Evolutionary conservation across 192 early-diverging fungal genomes (phyloP).

Genomic region (Coemansia sp.): DNA sequence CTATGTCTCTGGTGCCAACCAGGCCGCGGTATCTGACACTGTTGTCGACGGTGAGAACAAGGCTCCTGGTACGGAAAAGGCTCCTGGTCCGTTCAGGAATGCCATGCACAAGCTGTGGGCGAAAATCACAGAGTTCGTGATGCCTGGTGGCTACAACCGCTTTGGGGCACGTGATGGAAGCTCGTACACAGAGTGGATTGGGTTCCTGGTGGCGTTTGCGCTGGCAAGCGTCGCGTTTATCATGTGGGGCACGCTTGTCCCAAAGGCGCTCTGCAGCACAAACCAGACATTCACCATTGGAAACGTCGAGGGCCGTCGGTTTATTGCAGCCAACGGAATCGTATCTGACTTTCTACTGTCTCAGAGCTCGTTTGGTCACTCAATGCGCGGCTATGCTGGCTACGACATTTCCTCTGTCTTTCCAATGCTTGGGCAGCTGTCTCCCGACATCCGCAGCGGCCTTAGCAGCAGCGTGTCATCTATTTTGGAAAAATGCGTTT

Average conservation of each 20-base stretch:
- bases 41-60: not conserved
- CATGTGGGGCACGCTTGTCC: constrained; percentile 53
- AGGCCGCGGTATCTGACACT: not conserved
- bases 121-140: constrained; percentile 27
- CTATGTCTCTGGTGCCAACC: not conserved
- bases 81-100: not conserved
- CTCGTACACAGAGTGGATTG: constrained; percentile 36
- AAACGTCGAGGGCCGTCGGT: constrained; percentile 25
- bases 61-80: not conserved
- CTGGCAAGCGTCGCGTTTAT: constrained; percentile 51
- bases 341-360: constrained; percentile 50
- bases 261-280: constrained; percentile 51
- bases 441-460: constrained; percentile 13
- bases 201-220: constrained; percentile 45
- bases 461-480: constrained; percentile 7
- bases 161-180: constrained; percentile 39
- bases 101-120: constrained; percentile 15
- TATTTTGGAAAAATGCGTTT: constrained; percentile 32
- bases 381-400: constrained; percentile 47
- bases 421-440: constrained; percentile 38
- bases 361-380: constrained; percentile 26
- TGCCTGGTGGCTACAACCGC: constrained; percentile 52
- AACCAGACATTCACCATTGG: constrained; percentile 44
- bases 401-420: constrained; percentile 48
- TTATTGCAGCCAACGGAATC: constrained; percentile 50